Conservation (phyloP, 116 monocot genomes). For the Iris pallida region DNA sequence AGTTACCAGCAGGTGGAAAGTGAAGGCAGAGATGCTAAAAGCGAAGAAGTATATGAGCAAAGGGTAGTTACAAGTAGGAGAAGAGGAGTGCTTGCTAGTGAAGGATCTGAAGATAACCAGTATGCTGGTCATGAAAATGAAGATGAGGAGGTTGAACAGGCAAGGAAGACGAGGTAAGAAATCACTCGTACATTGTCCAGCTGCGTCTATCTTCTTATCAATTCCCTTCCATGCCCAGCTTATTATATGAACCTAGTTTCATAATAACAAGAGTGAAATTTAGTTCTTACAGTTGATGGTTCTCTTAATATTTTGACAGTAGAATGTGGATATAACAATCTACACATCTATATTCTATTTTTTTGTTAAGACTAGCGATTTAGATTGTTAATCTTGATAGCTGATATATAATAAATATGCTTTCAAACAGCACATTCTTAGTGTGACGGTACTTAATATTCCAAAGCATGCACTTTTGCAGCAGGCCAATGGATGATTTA, state of each 20-base stretch:
- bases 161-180: constrained; percentile 1
- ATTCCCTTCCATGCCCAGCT: too few relatives aligned
- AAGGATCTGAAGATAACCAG: constrained; percentile 1
- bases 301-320: too few relatives aligned
- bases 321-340: too few relatives aligned
- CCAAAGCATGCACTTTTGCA: not conserved
- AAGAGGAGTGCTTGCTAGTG: not conserved
- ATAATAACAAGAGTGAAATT: too few relatives aligned
- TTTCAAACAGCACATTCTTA: too few relatives aligned
- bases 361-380: too few relatives aligned
- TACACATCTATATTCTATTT: too few relatives aligned
- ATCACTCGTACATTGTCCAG: not conserved
- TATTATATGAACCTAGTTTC: too few relatives aligned
- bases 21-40: not conserved
- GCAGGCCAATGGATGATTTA: constrained; percentile 32
- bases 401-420: not conserved
- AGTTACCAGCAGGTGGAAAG: not conserved
- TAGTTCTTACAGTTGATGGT: too few relatives aligned
- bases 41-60: not conserved
- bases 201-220: not conserved
- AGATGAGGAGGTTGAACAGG: not conserved
- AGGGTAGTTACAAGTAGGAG: constrained; percentile 8
- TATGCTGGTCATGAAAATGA: constrained; percentile 2
- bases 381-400: not conserved
- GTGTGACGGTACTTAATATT: not conserved